Conservation (phyloP, 2,329 filamentous ascomycete genomes). For the Aureobasidium leucospermi region DNA sequence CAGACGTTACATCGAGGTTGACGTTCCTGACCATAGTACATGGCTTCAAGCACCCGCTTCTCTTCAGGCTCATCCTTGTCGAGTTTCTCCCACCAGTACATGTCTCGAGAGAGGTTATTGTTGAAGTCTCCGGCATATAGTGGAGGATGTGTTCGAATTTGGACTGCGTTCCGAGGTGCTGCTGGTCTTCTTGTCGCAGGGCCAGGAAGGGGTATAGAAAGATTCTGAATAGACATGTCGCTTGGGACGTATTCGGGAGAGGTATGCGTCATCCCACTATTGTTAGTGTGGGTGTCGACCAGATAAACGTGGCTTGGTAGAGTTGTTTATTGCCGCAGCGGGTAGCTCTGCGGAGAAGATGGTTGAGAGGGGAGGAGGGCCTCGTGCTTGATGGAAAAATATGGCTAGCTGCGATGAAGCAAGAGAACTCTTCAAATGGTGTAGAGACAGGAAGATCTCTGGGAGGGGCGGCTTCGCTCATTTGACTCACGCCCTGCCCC, state of each 20-base stretch:
- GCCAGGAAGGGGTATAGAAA: not conserved
- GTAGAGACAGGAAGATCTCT: too few relatives aligned
- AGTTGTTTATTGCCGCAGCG: too few relatives aligned
- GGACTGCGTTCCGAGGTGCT: not conserved
- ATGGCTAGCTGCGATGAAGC: too few relatives aligned
- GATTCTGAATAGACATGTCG: not conserved
- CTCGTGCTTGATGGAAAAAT: too few relatives aligned
- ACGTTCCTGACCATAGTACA: conserved; percentile 2
- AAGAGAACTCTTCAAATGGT: too few relatives aligned
- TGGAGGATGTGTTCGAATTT: not conserved
- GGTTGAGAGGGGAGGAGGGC: too few relatives aligned
- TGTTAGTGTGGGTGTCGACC: too few relatives aligned
- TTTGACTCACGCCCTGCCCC: too few relatives aligned
- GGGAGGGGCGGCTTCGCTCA: too few relatives aligned
- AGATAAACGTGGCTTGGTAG: too few relatives aligned
- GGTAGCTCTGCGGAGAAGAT: too few relatives aligned
- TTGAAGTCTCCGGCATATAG: not conserved
- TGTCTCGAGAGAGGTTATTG: not conserved
- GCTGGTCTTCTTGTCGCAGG: not conserved
- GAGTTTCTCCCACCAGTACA: conserved; percentile 3
- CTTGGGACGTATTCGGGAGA: not conserved
- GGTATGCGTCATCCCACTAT: not conserved
- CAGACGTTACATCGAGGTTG: not conserved
- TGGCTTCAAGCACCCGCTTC: not conserved
- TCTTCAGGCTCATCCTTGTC: not conserved